A percentile compares a stretch with the other conserved stretches of the same genome.
Evolutionary conservation across 305 asterid species (phyloP).

Genomic region (Fraxinus angustifolia): DNA sequence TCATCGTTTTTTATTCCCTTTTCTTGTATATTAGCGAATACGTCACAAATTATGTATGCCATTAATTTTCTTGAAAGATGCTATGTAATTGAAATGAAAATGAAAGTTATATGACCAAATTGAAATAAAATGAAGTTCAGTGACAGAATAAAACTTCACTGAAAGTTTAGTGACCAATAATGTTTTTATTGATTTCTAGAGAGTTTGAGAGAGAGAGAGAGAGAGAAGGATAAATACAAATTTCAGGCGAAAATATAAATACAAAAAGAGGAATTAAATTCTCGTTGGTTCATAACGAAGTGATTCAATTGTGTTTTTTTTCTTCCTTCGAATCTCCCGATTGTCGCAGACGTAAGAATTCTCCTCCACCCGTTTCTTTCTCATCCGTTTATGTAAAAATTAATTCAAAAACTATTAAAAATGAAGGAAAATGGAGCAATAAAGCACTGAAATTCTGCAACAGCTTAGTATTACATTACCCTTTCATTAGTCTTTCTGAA

Average conservation of each 20-base stretch:
- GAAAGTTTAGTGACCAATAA: background rate
- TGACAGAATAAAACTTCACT: background rate
- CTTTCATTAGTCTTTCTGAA: background rate
- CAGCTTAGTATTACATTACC: background rate
- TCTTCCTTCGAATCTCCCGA: conserved; percentile 19
- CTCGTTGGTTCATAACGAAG: background rate
- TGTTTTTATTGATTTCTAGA: background rate
- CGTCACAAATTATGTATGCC: background rate
- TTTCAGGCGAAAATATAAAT: background rate
- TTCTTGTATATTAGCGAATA: background rate
- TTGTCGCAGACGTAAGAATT: conserved; percentile 23
- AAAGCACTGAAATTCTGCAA: background rate
- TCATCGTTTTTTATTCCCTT: background rate
- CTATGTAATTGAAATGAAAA: background rate
- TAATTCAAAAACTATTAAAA: background rate
- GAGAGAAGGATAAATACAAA: background rate
- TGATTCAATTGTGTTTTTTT: background rate
- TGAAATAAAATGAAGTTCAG: background rate
- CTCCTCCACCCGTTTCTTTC: background rate
- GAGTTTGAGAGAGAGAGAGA: too few relatives aligned
- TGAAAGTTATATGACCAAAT: background rate
- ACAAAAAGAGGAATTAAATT: background rate
- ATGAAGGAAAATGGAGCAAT: background rate
- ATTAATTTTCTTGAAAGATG: background rate
- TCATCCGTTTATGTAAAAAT: background rate